A percentile compares a stretch with the other conserved stretches of the same genome.
These are phyloP conservation scores for Fusarium virguliforme DNA, from an alignment of 2,329 filamentous ascomycete species.

Conservation along the genomic window DNA sequence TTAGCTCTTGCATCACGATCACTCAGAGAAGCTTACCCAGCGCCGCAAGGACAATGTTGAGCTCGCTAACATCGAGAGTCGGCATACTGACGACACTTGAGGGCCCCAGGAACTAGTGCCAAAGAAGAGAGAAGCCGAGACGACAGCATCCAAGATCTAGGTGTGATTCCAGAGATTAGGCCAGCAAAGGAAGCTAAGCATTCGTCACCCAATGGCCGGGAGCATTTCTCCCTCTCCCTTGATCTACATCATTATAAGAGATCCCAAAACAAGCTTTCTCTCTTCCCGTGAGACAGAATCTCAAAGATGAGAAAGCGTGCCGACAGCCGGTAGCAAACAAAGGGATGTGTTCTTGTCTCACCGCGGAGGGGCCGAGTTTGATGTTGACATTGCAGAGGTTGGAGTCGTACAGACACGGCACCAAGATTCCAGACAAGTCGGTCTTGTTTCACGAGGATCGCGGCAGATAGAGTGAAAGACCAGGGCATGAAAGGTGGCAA, in stretches of 20 bases:
- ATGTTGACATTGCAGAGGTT: background rate
- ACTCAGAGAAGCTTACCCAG: conserved; percentile 65
- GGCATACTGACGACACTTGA: conserved; percentile 30
- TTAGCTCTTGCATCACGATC: conserved; percentile 67
- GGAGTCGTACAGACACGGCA: background rate
- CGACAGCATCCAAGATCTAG: background rate
- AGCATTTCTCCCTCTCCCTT: conserved; percentile 14
- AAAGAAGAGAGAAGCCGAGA: background rate
- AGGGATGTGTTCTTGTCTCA: background rate
- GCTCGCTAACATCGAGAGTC: conserved; percentile 64
- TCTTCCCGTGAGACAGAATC: conserved; percentile 1
- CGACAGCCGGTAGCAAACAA: background rate
- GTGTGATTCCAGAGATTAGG: background rate
- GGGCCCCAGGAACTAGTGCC: background rate
- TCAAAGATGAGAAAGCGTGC: background rate
- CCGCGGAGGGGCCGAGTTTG: background rate
- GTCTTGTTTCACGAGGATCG: background rate
- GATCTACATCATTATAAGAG: conserved; percentile 7
- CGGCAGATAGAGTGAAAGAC: background rate
- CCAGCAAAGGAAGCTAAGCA: background rate
- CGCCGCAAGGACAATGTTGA: conserved; percentile 66
- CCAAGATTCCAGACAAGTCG: conserved; percentile 1
- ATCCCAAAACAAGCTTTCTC: conserved; percentile 1
- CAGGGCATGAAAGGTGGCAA: background rate
- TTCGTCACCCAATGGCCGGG: conserved; percentile 13